Evolutionary conservation across 169 alveolate genomes (phyloP).

Genomic region (Plasmodium yoelii): DNA sequence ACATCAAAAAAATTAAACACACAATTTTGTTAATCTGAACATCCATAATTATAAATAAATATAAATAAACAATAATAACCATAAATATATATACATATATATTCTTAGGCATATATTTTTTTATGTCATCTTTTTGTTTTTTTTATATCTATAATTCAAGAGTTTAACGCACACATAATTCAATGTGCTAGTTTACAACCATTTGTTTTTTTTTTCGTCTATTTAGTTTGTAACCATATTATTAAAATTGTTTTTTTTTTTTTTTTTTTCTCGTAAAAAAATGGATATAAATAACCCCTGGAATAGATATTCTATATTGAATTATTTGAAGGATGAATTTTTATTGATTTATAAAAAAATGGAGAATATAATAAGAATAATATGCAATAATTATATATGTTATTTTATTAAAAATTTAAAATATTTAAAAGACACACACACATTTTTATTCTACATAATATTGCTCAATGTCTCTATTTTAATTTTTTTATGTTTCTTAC

Average conservation of each 20-base stretch:
- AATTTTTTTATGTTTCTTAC: constrained; percentile 18
- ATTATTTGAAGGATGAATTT: constrained; percentile 13
- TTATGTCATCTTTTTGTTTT: background rate
- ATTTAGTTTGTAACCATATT: background rate
- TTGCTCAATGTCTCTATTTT: constrained; percentile 6
- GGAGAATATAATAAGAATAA: background rate
- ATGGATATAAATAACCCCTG: background rate
- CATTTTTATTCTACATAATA: background rate
- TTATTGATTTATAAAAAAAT: constrained; percentile 23
- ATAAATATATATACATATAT: background rate
- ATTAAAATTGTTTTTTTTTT: background rate
- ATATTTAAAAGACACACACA: background rate
- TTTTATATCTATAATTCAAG: background rate
- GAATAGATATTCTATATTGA: background rate
- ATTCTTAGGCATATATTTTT: background rate
- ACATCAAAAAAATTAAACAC: background rate
- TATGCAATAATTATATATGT: background rate
- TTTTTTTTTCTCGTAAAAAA: constrained; percentile 8
- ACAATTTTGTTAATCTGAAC: background rate
- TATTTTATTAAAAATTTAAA: background rate
- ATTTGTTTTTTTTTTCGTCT: background rate
- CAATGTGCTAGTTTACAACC: background rate
- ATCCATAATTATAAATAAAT: background rate
- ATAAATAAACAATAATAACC: background rate
- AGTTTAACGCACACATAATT: background rate